Conservation (phyloP, 2,329 filamentous ascomycete genomes). For the Penicillium griseofulvum region DNA sequence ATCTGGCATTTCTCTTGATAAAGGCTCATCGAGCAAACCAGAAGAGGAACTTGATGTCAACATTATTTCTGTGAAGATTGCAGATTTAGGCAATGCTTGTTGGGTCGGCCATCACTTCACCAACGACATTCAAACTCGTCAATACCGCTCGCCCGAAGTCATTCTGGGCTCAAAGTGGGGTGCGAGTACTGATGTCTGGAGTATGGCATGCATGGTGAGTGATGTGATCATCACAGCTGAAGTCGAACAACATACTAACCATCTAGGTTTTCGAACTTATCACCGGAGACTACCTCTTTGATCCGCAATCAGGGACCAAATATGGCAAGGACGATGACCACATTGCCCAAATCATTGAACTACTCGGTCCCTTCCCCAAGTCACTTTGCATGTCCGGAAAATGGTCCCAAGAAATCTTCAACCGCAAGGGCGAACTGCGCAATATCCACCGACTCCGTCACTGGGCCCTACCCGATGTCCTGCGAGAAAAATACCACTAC, state of each 20-base stretch:
- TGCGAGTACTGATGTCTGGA: conserved; percentile 99
- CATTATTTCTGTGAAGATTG: conserved; percentile 97
- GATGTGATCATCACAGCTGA: background rate
- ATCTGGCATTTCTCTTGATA: conserved; percentile 90
- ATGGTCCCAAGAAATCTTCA: conserved; percentile 99
- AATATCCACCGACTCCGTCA: conserved; percentile 96
- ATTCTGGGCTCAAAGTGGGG: conserved; percentile 97
- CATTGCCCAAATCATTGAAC: conserved; percentile 97
- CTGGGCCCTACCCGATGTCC: conserved; percentile 90
- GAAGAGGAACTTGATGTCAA: conserved; percentile 51
- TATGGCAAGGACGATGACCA: conserved; percentile 99
- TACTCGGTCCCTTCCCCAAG: conserved; percentile 90
- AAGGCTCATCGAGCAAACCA: conserved; percentile 48
- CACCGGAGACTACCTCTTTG: conserved; percentile 96
- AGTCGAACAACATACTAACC: conserved; percentile 2
- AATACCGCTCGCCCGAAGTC: conserved; percentile 95
- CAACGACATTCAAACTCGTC: conserved; percentile 96
- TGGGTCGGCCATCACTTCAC: conserved; percentile 99
- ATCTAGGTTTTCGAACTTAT: conserved; percentile 90
- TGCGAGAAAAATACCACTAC: conserved; percentile 97
- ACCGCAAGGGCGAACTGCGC: conserved; percentile 90
- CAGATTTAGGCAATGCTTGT: conserved; percentile 95
- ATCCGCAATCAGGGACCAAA: conserved; percentile 96
- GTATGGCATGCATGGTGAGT: conserved; percentile 96
- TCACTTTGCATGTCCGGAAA: conserved; percentile 88